Evolutionary conservation across 768 basidiomycete genomes (phyloP).

Genomic region (Boletus sp.): DNA sequence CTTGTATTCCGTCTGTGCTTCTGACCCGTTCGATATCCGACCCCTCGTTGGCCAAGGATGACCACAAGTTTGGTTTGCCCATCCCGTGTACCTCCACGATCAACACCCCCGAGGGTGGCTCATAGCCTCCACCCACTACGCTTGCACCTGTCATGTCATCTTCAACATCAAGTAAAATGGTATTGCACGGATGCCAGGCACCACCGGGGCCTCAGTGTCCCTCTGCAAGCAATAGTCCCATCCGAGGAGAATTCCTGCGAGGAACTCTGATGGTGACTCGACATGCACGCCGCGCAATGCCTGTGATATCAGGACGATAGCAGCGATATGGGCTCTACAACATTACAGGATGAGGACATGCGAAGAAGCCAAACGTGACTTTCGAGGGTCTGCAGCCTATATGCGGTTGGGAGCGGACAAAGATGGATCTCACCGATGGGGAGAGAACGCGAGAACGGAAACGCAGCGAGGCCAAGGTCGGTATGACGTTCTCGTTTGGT

Average conservation of each 20-base stretch:
- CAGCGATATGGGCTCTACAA: conserved; percentile 26
- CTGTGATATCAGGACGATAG: conserved; percentile 48
- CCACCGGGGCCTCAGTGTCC: conserved; percentile 44
- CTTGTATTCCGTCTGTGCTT: conserved; percentile 28
- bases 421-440: conserved; percentile 38
- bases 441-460: conserved; percentile 67
- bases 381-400: conserved; percentile 53
- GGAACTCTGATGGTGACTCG: conserved; percentile 80
- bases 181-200: conserved; percentile 23
- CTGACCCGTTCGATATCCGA: conserved; percentile 33
- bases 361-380: conserved; percentile 61
- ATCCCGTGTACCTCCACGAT: conserved; percentile 6
- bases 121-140: conserved; percentile 9
- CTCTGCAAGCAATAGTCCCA: conserved; percentile 43
- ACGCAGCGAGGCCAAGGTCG: conserved; percentile 79
- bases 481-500: neutral
- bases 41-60: conserved; percentile 30
- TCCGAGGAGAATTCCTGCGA: conserved; percentile 63
- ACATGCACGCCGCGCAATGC: conserved; percentile 80
- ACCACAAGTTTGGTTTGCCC: conserved; percentile 11
- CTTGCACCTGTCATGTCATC: conserved; percentile 6
- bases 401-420: conserved; percentile 31
- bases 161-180: conserved; percentile 18
- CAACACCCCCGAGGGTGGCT: conserved; percentile 10
- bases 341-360: conserved; percentile 34